Base-by-base conservation (phyloP, 1,284 basidiomycete species). In the Vanrija pseudolonga region DNA sequence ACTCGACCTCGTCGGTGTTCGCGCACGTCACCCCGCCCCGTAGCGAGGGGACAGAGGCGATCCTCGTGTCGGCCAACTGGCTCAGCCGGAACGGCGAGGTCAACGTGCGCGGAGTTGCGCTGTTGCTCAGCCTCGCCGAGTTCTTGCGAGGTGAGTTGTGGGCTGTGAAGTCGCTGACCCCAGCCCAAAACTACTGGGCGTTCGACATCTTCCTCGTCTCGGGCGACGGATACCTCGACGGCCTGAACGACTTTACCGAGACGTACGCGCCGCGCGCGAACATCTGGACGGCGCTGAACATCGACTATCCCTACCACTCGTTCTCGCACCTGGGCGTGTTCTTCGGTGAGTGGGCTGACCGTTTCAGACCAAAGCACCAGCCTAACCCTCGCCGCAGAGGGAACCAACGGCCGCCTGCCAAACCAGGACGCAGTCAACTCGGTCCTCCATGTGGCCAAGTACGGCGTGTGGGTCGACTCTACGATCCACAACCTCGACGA, bases 291-390 rank as follows among this genome's bases (percentile, higher is more conserved):
- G 92, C 90, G 6, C 77, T 98, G 37, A 89, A 89, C 63, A 84
- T 99, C 54, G 96, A 98, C 73, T 98, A 97, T 71, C 91, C 94
- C 2, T 88, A 90, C 2, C 95, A 98, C 74, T 97, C 93, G 0
- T 97, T 98, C 76, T 91, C 88, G 12, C 89, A 95, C 67, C 79
- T 98, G 3, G 91, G 91, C 3, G 77, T 98, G 12, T 95, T 90
- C 76, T 90, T 89, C 74, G 91, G 91, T 90, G 23, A 50, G 85
- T 68, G 19, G 8, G 17, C 17, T 38, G 3, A 8, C 19, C 22
- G 14, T 26, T 46, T n/a, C n/a, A n/a, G n/a, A n/a, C n/a, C n/a
- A n/a, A 14, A 9, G 37, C 47, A 4, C 17, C 4, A 6, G 40
- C 26, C 58, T 60, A 24, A 57, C 48, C 4, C 6, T 5, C 14